Percentiles rank a stretch among this genome's conserved stretches.
These are phyloP conservation scores for Malania oleifera DNA, from an alignment of 164 flowering plant species.

Conservation along the genomic window DNA sequence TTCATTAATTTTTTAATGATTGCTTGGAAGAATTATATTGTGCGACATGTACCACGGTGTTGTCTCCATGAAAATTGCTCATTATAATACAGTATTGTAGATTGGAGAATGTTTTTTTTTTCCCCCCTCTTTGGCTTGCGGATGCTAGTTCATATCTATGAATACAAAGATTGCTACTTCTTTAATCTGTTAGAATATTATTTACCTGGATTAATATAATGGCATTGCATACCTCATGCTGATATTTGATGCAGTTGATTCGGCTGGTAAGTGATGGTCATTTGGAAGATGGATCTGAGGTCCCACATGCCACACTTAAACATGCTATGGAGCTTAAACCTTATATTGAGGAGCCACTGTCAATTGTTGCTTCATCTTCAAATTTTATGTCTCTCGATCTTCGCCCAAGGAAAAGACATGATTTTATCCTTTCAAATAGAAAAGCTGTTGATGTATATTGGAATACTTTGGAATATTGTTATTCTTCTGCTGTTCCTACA, in stretches of 20 bases:
- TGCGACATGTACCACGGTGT: no score
- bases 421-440: slow-evolving; percentile 58
- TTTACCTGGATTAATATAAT: not conserved
- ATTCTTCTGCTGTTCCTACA: slow-evolving; percentile 66
- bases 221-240: not conserved
- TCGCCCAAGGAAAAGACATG: slow-evolving; percentile 78
- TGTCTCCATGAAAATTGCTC: no score
- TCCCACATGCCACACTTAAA: slow-evolving; percentile 37
- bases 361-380: slow-evolving; percentile 29
- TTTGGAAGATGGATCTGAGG: slow-evolving; percentile 26
- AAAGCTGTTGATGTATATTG: slow-evolving; percentile 85
- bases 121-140: no score
- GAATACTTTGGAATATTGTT: slow-evolving; percentile 85
- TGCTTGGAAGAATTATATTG: no score
- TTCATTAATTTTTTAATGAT: no score
- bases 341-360: slow-evolving; percentile 83
- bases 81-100: no score
- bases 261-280: slow-evolving; percentile 46
- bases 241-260: slow-evolving; percentile 52
- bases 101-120: no score
- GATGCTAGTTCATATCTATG: no score
- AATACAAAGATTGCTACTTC: no score
- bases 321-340: slow-evolving; percentile 91
- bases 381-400: slow-evolving; percentile 44
- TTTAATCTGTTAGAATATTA: no score